These are phyloP conservation scores for Prosopis cineraria DNA, from an alignment of 306 rosid species.

Conservation along the genomic window DNA sequence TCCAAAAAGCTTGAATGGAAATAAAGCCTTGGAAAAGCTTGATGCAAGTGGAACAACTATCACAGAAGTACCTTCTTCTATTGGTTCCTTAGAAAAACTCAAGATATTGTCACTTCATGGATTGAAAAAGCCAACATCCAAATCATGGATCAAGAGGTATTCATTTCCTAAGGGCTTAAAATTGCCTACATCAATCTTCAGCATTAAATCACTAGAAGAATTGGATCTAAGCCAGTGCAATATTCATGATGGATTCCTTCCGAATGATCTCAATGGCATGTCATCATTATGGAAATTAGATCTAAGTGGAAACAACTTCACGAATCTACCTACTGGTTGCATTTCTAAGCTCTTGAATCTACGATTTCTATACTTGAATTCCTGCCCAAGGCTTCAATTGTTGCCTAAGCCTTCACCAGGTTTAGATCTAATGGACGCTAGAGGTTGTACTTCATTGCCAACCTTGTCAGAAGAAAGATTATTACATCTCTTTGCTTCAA, in stretches of 20 bases:
- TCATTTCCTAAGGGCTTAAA: too few relatives aligned
- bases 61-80: not conserved
- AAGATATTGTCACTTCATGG: not conserved
- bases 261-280: not conserved
- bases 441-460: not conserved
- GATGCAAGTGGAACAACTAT: not conserved
- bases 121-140: too few relatives aligned
- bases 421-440: not conserved
- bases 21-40: not conserved
- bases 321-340: not conserved
- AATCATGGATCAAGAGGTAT: too few relatives aligned
- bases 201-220: not conserved
- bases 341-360: not conserved
- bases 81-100: not conserved
- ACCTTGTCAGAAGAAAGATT: not conserved
- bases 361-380: not conserved
- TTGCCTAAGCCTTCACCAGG: not conserved
- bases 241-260: not conserved
- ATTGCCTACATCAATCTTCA: not conserved
- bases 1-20: not conserved
- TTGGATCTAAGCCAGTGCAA: not conserved
- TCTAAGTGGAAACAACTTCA: not conserved
- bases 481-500: not conserved
- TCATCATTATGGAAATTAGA: not conserved
- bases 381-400: not conserved